These are phyloP conservation scores for Blastomyces parvus DNA, from an alignment of 2,329 filamentous ascomycete genomes.

Conservation along the genomic window DNA sequence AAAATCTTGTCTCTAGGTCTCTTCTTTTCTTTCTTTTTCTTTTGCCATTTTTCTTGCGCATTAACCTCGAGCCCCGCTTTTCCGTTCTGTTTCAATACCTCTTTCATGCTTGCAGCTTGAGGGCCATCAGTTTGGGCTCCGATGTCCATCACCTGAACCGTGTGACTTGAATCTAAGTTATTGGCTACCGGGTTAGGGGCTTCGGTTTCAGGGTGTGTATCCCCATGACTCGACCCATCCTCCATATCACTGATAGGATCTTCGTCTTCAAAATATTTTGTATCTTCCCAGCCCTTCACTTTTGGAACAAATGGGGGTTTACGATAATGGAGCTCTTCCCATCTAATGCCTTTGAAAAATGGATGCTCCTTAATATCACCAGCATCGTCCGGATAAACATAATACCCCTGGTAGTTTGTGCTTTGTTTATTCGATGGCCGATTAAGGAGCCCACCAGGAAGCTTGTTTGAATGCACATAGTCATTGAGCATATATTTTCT, in stretches of 20 bases:
- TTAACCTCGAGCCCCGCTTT: conserved; percentile 23
- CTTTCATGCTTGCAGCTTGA: conserved; percentile 3
- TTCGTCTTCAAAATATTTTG: conserved; percentile 76
- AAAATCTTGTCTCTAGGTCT: conserved; percentile 76
- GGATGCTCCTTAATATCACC: conserved; percentile 81
- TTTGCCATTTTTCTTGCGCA: conserved; percentile 36
- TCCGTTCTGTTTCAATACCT: conserved; percentile 2
- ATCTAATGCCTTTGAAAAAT: conserved; percentile 73
- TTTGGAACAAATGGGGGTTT: conserved; percentile 71
- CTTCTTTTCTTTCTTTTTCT: conserved; percentile 59
- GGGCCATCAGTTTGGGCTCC: conserved; percentile 2
- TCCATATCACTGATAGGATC: conserved; percentile 57
- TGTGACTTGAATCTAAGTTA: not conserved
- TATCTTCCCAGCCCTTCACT: conserved; percentile 59
- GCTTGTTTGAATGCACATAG: conserved; percentile 25
- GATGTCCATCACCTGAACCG: conserved; percentile 3
- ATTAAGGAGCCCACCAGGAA: conserved; percentile 25
- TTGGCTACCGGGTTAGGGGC: not conserved
- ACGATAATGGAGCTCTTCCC: conserved; percentile 62
- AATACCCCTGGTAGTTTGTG: conserved; percentile 43
- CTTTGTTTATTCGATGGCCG: conserved; percentile 24
- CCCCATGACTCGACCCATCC: conserved; percentile 30
- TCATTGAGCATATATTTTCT: conserved; percentile 64
- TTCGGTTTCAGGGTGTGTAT: conserved; percentile 1
- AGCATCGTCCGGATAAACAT: conserved; percentile 75